Percentiles rank a stretch among this genome's conserved stretches.
Conservation (phyloP, 345 rosid genomes). For the Populus deltoides region DNA sequence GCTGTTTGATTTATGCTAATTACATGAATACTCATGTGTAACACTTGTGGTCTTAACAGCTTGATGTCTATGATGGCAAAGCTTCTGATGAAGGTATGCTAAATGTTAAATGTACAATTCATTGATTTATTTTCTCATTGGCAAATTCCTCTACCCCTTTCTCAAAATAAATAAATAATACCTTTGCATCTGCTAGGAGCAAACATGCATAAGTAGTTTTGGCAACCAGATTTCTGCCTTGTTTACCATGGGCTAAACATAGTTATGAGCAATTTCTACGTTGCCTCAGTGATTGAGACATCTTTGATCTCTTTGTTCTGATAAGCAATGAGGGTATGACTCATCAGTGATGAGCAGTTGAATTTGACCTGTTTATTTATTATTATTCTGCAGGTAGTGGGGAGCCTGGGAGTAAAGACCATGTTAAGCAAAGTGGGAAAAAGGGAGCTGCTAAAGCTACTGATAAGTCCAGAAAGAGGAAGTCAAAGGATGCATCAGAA, state of each 20-base stretch:
- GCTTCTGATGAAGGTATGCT: constrained; percentile 65
- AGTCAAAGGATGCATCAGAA: constrained; percentile 53
- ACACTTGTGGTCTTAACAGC: constrained; percentile 44
- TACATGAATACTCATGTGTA: background rate
- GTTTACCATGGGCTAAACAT: background rate
- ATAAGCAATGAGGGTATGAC: background rate
- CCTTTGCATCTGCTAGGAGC: background rate
- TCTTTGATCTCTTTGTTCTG: background rate
- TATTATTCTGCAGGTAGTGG: constrained; percentile 37
- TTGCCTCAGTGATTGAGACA: background rate
- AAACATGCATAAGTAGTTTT: background rate
- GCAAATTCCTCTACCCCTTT: background rate
- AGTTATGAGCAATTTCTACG: background rate
- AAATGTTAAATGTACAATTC: background rate
- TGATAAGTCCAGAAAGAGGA: constrained; percentile 48
- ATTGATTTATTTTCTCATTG: background rate
- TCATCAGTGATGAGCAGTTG: background rate
- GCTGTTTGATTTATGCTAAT: background rate
- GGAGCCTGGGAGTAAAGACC: constrained; percentile 42
- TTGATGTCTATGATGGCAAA: constrained; percentile 79
- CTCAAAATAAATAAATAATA: background rate
- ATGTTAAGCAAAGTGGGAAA: constrained; percentile 39
- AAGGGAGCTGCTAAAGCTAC: constrained; percentile 41
- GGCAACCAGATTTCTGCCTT: background rate
- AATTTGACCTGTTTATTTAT: background rate